These are phyloP conservation scores for Graphilbum ipis-grandicollis DNA, from an alignment of 2,329 filamentous ascomycete genomes.

Conservation along the genomic window DNA sequence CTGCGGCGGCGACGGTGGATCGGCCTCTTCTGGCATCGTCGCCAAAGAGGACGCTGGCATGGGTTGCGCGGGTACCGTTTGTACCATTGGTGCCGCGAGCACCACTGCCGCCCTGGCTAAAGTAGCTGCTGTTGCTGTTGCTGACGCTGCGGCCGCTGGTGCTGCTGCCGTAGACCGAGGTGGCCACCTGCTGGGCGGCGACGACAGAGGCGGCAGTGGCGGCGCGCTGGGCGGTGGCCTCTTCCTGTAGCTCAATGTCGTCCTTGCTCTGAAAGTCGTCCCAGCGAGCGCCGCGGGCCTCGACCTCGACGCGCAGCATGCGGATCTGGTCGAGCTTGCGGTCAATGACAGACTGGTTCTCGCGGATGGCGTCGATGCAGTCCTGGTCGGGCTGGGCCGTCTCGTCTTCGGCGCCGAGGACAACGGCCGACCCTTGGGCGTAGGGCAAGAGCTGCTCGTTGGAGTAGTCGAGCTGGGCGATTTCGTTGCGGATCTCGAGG, in stretches of 20 bases:
- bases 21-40: too few species aligned
- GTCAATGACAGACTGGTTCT: constrained; percentile 52
- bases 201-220: not conserved
- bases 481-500: constrained; percentile 57
- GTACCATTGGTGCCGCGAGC: not conserved
- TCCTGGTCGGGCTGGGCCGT: constrained; percentile 39
- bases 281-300: constrained; percentile 38
- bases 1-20: too few species aligned
- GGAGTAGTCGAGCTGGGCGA: constrained; percentile 55
- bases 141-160: not conserved
- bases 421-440: constrained; percentile 30
- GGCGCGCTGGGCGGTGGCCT: constrained; percentile 3
- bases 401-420: constrained; percentile 11
- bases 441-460: constrained; percentile 58
- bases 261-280: constrained; percentile 33
- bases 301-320: constrained; percentile 47
- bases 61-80: not conserved
- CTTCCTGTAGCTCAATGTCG: constrained; percentile 14
- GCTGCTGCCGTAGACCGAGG: not conserved
- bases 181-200: not conserved
- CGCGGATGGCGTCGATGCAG: constrained; percentile 55
- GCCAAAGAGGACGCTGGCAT: not conserved
- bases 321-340: constrained; percentile 50
- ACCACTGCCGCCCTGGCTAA: not conserved
- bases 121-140: not conserved